A percentile compares a stretch with the other conserved stretches of the same genome.
phyloP scores from a whole-genome alignment of 805 yeast species.

The Barnettozyma vustinii region DNA sequence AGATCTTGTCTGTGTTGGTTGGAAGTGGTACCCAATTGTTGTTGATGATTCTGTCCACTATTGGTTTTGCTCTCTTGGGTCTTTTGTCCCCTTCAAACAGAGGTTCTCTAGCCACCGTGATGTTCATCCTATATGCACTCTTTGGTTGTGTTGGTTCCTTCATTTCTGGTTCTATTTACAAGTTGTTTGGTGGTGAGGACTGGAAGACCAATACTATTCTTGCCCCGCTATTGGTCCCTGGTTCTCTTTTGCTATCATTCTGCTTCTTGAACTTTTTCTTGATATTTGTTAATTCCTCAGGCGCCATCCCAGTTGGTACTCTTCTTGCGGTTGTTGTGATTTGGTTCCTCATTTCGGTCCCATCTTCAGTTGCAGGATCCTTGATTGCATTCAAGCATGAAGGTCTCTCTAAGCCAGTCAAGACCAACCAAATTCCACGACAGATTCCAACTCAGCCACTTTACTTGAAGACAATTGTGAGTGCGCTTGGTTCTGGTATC shows the following conservation, averaged over 20 bases:
- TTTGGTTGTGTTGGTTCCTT: constrained; percentile 83
- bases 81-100: constrained; percentile 90
- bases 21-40: constrained; percentile 88
- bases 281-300: constrained; percentile 74
- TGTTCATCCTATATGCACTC: constrained; percentile 77
- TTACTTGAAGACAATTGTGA: constrained; percentile 64
- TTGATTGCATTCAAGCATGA: constrained; percentile 63
- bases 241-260: constrained; percentile 56
- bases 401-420: constrained; percentile 64
- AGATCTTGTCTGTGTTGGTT: constrained; percentile 70
- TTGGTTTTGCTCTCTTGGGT: constrained; percentile 82
- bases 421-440: constrained; percentile 93
- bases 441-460: constrained; percentile 91
- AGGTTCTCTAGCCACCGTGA: constrained; percentile 86
- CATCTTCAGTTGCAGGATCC: constrained; percentile 81
- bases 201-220: constrained; percentile 84
- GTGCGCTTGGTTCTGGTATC: constrained; percentile 75
- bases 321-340: constrained; percentile 73
- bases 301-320: constrained; percentile 92
- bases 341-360: constrained; percentile 84
- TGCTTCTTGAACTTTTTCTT: constrained; percentile 76
- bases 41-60: constrained; percentile 66
- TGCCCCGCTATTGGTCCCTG: constrained; percentile 87
- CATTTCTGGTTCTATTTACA: constrained; percentile 79
- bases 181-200: constrained; percentile 84